Percentiles rank a stretch among this genome's conserved stretches.
These are phyloP conservation scores for Fusarium newnesense DNA, from an alignment of 2,329 filamentous ascomycete genomes.

Conservation along the genomic window DNA sequence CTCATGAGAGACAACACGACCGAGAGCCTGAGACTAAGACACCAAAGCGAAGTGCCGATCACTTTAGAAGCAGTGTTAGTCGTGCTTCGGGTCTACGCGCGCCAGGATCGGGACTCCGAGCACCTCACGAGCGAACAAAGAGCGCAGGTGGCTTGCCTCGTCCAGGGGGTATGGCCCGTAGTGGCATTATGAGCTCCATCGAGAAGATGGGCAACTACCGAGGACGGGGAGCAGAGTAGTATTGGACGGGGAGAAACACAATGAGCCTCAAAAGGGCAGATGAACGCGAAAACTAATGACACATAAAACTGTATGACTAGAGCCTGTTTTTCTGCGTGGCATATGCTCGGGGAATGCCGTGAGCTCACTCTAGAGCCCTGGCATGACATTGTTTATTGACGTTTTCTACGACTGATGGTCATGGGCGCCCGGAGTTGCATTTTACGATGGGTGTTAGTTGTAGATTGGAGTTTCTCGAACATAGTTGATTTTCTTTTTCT, in stretches of 20 bases:
- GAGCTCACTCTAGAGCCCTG: constrained; percentile 19
- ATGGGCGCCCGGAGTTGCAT: constrained; percentile 25
- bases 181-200: constrained; percentile 85
- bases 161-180: constrained; percentile 63
- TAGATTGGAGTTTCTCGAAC: constrained; percentile 13
- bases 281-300: constrained; percentile 38
- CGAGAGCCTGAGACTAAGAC: constrained; percentile 47
- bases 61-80: constrained; percentile 59
- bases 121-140: constrained; percentile 58
- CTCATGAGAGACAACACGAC: constrained; percentile 34
- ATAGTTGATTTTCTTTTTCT: neutral
- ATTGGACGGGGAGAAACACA: neutral
- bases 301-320: constrained; percentile 39
- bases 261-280: constrained; percentile 19
- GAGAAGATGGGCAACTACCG: constrained; percentile 83
- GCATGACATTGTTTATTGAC: constrained; percentile 27
- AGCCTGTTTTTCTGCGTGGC: constrained; percentile 32
- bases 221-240: constrained; percentile 51
- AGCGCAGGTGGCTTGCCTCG: constrained; percentile 59
- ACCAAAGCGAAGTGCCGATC: constrained; percentile 46
- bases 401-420: constrained; percentile 16
- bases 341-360: constrained; percentile 21
- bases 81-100: constrained; percentile 69
- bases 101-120: constrained; percentile 61
- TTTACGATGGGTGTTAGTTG: constrained; percentile 26